Evolutionary conservation across 2,329 filamentous ascomycete genomes (phyloP).

Genomic region (Xylariaceae sp.): DNA sequence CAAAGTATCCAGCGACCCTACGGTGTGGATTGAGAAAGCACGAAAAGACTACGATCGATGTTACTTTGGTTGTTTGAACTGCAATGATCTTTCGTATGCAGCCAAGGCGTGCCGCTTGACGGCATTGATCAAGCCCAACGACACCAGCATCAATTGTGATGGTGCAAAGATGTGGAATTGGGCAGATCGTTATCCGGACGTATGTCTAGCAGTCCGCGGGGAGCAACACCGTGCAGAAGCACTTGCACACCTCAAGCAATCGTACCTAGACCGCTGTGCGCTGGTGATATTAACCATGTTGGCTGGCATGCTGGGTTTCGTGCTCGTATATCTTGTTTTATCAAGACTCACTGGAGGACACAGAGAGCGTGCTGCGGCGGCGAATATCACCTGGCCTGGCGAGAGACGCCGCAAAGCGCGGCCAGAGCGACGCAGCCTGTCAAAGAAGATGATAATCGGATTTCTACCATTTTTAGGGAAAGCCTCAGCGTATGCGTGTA

Average conservation of each 20-base stretch:
- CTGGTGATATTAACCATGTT: constrained; percentile 5
- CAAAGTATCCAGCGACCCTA: neutral
- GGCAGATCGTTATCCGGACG: constrained; percentile 7
- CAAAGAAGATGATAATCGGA: neutral
- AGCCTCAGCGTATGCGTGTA: neutral
- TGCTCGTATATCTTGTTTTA: neutral
- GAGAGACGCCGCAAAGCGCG: neutral
- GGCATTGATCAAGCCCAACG: neutral
- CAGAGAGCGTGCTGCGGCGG: neutral
- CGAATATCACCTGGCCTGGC: neutral
- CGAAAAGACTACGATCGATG: constrained; percentile 8
- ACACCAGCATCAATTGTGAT: constrained; percentile 5
- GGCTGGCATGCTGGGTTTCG: neutral
- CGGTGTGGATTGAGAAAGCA: constrained; percentile 2
- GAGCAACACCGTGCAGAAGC: neutral
- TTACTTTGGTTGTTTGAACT: constrained; percentile 9
- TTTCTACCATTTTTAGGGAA: neutral
- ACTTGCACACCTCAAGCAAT: neutral
- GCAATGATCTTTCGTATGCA: constrained; percentile 2
- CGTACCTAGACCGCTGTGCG: neutral
- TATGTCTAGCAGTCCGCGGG: constrained; percentile 5
- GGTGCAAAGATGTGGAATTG: constrained; percentile 9
- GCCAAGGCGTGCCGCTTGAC: constrained; percentile 6
- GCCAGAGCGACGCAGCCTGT: neutral
- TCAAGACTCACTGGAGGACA: neutral